These are phyloP conservation scores for Gossypium turneri DNA, from an alignment of 345 rosid species.

Conservation along the genomic window DNA sequence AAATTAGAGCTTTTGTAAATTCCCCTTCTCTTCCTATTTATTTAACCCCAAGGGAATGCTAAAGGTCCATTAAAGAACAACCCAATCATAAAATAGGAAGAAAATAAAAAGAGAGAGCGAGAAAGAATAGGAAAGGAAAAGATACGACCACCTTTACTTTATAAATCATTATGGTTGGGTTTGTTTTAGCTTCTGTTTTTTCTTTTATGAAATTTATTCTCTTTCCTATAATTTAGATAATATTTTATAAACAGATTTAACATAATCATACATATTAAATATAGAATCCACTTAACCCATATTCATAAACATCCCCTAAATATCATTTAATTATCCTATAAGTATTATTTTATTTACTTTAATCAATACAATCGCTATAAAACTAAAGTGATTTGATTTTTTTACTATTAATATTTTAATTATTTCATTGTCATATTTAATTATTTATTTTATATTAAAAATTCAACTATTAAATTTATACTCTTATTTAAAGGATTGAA, in stretches of 20 bases:
- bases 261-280: neutral
- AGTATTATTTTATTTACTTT: too few species aligned
- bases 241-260: neutral
- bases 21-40: neutral
- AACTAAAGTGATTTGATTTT: too few species aligned
- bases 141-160: constrained; percentile 27
- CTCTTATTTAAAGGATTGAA: too few species aligned
- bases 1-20: neutral
- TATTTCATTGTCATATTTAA: too few species aligned
- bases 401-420: too few species aligned
- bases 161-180: constrained; percentile 10
- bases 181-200: constrained; percentile 12
- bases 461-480: too few species aligned
- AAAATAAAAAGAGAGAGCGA: neutral
- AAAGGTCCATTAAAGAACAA: constrained; percentile 29
- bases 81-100: constrained; percentile 14
- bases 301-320: neutral
- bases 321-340: neutral
- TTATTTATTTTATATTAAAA: too few species aligned
- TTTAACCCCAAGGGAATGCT: constrained; percentile 11
- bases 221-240: neutral
- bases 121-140: neutral
- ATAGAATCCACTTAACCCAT: neutral
- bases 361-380: too few species aligned
- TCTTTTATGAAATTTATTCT: neutral